Percentiles rank a stretch among this genome's conserved stretches.
Conservation (phyloP, 345 rosid species). For the Euphorbia lathyris region DNA sequence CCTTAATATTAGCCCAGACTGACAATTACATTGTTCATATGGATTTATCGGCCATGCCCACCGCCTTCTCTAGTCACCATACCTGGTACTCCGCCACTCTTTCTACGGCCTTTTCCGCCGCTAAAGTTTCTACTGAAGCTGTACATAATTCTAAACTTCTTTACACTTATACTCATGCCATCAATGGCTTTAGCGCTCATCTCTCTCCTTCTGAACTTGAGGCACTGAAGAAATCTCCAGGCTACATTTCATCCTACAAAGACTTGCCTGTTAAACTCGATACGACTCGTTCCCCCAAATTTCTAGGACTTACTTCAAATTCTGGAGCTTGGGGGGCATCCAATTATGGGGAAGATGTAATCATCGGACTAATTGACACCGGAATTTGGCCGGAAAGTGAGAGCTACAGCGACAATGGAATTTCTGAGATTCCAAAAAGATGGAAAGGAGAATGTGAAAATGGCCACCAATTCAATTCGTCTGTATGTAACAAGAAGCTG, state of each 20-base stretch:
- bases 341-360: slow-evolving; percentile 20
- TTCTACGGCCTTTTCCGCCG: not conserved
- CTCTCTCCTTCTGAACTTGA: slow-evolving; percentile 26
- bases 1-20: slow-evolving; percentile 7
- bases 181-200: slow-evolving; percentile 24
- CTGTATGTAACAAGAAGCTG: slow-evolving; percentile 33
- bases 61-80: slow-evolving; percentile 19
- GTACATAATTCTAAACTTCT: slow-evolving; percentile 8
- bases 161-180: slow-evolving; percentile 19
- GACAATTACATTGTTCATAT: slow-evolving; percentile 29
- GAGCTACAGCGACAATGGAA: slow-evolving; percentile 35
- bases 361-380: slow-evolving; percentile 31
- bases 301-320: slow-evolving; percentile 16
- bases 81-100: slow-evolving; percentile 22
- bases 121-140: not conserved
- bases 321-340: slow-evolving; percentile 18
- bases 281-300: slow-evolving; percentile 23
- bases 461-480: slow-evolving; percentile 27
- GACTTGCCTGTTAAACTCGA: slow-evolving; percentile 23
- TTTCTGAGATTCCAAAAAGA: slow-evolving; percentile 27
- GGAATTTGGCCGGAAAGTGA: slow-evolving; percentile 38
- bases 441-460: slow-evolving; percentile 36
- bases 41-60: slow-evolving; percentile 26
- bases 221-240: slow-evolving; percentile 16
- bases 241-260: slow-evolving; percentile 16